phyloP scores from a whole-genome alignment of 2,329 filamentous ascomycete species.

The Ophiostoma sp. region DNA sequence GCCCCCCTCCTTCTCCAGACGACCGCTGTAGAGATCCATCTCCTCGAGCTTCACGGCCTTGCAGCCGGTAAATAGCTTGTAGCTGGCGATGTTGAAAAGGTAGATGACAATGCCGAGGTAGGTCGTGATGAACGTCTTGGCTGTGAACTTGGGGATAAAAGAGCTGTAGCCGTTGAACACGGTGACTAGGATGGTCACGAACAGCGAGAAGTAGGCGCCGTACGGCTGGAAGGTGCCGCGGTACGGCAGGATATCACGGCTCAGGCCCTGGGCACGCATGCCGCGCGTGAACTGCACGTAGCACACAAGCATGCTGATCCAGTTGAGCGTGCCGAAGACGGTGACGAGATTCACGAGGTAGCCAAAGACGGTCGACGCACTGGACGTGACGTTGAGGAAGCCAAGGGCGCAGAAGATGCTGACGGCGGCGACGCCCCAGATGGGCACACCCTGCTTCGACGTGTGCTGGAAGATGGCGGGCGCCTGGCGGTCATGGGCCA shows the following conservation, averaged over 20 bases:
- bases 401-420: constrained; percentile 57
- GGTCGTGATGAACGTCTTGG: constrained; percentile 12
- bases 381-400: constrained; percentile 60
- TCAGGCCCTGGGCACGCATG: constrained; percentile 50
- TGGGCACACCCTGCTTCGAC: constrained; percentile 58
- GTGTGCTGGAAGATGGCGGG: constrained; percentile 55
- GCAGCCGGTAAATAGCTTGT: constrained; percentile 9
- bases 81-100: constrained; percentile 14
- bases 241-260: constrained; percentile 55
- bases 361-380: constrained; percentile 57
- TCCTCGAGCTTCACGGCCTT: constrained; percentile 16
- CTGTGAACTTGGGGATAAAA: constrained; percentile 11
- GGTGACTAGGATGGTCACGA: constrained; percentile 13
- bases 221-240: constrained; percentile 55
- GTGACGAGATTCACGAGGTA: constrained; percentile 57
- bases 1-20: constrained; percentile 11
- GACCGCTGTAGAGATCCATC: constrained; percentile 15
- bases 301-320: constrained; percentile 62
- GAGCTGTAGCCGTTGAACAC: constrained; percentile 14
- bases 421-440: constrained; percentile 52
- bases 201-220: constrained; percentile 15
- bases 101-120: constrained; percentile 15
- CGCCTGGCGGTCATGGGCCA: constrained; percentile 59
- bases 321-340: constrained; percentile 43
- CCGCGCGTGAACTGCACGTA: constrained; percentile 62